phyloP scores from a whole-genome alignment of 768 basidiomycete genomes.

The Pisolithus microcarpus region DNA sequence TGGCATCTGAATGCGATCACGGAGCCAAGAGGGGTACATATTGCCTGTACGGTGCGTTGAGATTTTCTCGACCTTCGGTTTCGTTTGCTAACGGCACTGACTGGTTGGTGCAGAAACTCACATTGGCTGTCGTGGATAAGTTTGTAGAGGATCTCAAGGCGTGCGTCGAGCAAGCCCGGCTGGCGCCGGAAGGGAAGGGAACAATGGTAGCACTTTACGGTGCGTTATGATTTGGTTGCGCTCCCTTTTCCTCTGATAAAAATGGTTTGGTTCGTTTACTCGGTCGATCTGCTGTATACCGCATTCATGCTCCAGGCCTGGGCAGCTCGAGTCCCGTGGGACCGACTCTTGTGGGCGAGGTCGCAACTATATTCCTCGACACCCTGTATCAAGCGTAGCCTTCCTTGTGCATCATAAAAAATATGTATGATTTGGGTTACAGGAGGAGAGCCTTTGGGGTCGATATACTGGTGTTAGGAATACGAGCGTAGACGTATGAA shows the following conservation, averaged over 20 bases:
- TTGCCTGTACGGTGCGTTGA: slow-evolving; percentile 79
- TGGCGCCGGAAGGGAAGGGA: slow-evolving; percentile 58
- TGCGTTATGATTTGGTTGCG: slow-evolving; percentile 31
- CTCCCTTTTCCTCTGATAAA: background rate
- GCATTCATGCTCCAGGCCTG: slow-evolving; percentile 42
- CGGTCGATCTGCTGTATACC: no score
- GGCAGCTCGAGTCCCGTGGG: slow-evolving; percentile 80
- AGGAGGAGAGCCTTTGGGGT: no score
- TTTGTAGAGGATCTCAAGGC: slow-evolving; percentile 83
- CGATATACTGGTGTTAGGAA: no score
- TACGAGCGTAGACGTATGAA: no score
- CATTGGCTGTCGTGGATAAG: slow-evolving; percentile 65
- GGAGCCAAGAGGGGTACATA: slow-evolving; percentile 79
- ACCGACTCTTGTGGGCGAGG: slow-evolving; percentile 66
- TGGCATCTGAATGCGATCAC: slow-evolving; percentile 89
- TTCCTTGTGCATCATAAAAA: background rate
- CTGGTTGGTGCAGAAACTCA: slow-evolving; percentile 51
- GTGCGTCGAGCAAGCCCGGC: slow-evolving; percentile 64
- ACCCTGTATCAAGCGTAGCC: slow-evolving; percentile 69
- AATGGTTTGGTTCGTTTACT: background rate
- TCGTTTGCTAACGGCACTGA: background rate
- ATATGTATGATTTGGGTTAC: no score
- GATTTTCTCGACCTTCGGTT: background rate
- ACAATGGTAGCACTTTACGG: slow-evolving; percentile 91
- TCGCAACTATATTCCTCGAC: slow-evolving; percentile 79